phyloP scores from a whole-genome alignment of 2,329 filamentous ascomycete genomes.

The Botrytis paeoniae region DNA sequence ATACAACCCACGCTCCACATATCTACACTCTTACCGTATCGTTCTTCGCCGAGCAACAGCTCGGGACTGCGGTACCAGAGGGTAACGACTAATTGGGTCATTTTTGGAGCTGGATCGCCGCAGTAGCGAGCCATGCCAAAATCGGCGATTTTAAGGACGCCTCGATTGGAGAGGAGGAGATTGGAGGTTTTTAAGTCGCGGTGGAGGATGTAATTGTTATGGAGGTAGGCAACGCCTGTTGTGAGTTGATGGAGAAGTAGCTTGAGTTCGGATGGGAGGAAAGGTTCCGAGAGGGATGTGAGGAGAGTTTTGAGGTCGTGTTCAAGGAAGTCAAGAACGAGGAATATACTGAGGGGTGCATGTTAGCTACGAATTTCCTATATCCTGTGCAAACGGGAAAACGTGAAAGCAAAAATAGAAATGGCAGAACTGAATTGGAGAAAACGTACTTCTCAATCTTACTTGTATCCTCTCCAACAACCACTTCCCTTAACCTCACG shows the following conservation, averaged over 20 bases:
- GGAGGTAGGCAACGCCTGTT: constrained; percentile 78
- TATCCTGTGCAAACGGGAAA: not conserved
- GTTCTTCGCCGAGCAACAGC: constrained; percentile 74
- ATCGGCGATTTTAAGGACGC: constrained; percentile 91
- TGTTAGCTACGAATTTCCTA: constrained; percentile 22
- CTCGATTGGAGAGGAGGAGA: constrained; percentile 91
- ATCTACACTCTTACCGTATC: constrained; percentile 76
- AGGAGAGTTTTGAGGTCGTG: constrained; percentile 93
- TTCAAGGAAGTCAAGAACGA: constrained; percentile 96
- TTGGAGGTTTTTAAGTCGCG: constrained; percentile 93
- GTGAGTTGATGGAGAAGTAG: constrained; percentile 81
- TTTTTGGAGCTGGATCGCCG: constrained; percentile 69
- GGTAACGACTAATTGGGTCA: constrained; percentile 92
- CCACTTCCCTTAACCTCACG: constrained; percentile 77
- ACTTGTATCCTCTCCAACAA: constrained; percentile 63
- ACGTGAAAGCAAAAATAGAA: not conserved
- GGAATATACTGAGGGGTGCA: constrained; percentile 64
- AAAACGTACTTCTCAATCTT: constrained; percentile 53
- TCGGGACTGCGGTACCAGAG: constrained; percentile 96
- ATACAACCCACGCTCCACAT: constrained; percentile 98
- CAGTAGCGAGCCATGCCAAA: constrained; percentile 97
- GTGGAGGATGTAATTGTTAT: constrained; percentile 86
- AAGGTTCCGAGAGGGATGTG: constrained; percentile 91
- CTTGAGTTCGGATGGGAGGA: constrained; percentile 89
- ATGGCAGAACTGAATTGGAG: constrained; percentile 17